A percentile compares a stretch with the other conserved stretches of the same genome.
Evolutionary conservation across 2,329 filamentous ascomycete species (phyloP).

Genomic region (Ophidiomyces ophidiicola): DNA sequence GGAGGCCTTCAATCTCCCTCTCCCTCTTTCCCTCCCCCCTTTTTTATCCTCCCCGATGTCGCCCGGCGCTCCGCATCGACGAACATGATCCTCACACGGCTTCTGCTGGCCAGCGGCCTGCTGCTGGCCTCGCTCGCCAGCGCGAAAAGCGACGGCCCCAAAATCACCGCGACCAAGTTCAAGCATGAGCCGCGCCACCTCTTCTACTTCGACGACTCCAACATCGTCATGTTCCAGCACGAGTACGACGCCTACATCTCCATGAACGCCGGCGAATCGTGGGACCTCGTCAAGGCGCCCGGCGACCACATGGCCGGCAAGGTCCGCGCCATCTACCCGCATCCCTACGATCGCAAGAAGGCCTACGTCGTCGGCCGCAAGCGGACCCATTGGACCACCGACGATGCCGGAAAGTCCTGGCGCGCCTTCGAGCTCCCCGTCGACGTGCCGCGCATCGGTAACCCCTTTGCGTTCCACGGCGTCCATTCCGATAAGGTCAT

Average conservation of each 20-base stretch:
- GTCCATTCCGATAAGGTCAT: slow-evolving; percentile 73
- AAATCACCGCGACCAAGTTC: slow-evolving; percentile 54
- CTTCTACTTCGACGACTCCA: slow-evolving; percentile 84
- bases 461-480: slow-evolving; percentile 66
- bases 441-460: slow-evolving; percentile 29
- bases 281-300: slow-evolving; percentile 53
- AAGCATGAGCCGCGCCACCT: slow-evolving; percentile 54
- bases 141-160: slow-evolving; percentile 53
- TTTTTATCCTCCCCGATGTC: slow-evolving; percentile 7
- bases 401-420: slow-evolving; percentile 75
- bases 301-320: slow-evolving; percentile 40
- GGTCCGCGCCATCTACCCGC: slow-evolving; percentile 55
- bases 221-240: slow-evolving; percentile 67
- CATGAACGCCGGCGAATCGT: slow-evolving; percentile 64
- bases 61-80: slow-evolving; percentile 13
- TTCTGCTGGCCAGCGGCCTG: slow-evolving; percentile 40
- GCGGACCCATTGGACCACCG: slow-evolving; percentile 67
- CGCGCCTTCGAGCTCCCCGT: slow-evolving; percentile 53
- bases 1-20: background rate
- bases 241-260: slow-evolving; percentile 62
- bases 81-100: slow-evolving; percentile 32
- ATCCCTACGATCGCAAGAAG: slow-evolving; percentile 63
- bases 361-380: slow-evolving; percentile 67
- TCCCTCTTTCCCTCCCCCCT: background rate
- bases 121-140: slow-evolving; percentile 35